Evolutionary conservation across 1,139 yeast species (phyloP).

Genomic region (Pichia sp.): DNA sequence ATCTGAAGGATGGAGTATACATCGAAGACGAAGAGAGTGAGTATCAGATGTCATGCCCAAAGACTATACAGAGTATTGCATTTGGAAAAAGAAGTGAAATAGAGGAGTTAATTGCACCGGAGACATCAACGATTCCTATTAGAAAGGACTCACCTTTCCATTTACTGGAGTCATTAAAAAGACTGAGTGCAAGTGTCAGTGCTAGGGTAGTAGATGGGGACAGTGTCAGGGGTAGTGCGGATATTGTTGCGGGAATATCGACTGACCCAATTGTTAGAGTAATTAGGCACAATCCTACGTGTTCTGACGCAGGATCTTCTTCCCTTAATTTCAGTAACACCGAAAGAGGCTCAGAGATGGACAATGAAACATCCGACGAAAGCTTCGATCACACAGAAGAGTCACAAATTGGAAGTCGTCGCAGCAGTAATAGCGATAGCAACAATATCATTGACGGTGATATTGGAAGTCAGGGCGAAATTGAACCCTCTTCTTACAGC

Average conservation of each 20-base stretch:
- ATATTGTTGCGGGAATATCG: too few relatives aligned
- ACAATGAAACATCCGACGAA: too few relatives aligned
- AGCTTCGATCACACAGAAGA: too few relatives aligned
- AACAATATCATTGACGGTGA: too few relatives aligned
- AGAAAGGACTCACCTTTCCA: slow-evolving; percentile 14
- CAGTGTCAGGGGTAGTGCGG: too few relatives aligned
- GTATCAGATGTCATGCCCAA: slow-evolving; percentile 4
- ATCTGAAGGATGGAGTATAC: slow-evolving; percentile 1
- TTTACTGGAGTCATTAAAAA: too few relatives aligned
- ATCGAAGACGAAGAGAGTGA: background rate
- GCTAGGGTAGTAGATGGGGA: too few relatives aligned
- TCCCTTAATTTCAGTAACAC: background rate
- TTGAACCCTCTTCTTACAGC: too few relatives aligned
- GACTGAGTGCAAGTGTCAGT: too few relatives aligned
- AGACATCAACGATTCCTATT: slow-evolving; percentile 16
- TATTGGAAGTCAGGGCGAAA: too few relatives aligned
- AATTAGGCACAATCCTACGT: too few relatives aligned
- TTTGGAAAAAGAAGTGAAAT: slow-evolving; percentile 11
- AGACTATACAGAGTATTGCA: background rate
- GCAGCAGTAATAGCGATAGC: background rate
- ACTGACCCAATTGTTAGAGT: too few relatives aligned
- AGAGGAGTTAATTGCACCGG: slow-evolving; percentile 16
- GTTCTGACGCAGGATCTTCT: background rate
- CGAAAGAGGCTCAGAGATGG: background rate
- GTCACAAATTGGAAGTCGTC: background rate